Conservation (phyloP, 371 early-diverging fungal species). For the Mortierella sp. region DNA sequence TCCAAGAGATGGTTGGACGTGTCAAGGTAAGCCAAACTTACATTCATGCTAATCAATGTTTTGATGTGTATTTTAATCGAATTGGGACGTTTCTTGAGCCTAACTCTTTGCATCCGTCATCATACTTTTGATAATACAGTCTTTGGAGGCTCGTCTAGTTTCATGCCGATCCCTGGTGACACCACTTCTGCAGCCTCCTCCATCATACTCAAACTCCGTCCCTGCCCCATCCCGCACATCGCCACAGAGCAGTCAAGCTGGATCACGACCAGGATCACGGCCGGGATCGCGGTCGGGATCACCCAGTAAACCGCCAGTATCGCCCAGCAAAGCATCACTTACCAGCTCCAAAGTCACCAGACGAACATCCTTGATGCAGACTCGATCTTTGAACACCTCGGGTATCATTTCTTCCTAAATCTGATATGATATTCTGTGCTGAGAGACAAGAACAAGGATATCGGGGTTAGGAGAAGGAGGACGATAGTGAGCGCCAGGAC, state of each 20-base stretch:
- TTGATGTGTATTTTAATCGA: background rate
- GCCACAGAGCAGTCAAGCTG: slow-evolving; percentile 16
- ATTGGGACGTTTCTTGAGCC: background rate
- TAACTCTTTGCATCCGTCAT: background rate
- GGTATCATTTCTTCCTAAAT: slow-evolving; percentile 22
- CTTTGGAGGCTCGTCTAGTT: slow-evolving; percentile 73
- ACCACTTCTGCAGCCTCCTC: slow-evolving; percentile 73
- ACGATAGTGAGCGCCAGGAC: too few relatives aligned
- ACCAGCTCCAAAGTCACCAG: slow-evolving; percentile 22
- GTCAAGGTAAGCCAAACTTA: slow-evolving; percentile 64
- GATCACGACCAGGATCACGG: slow-evolving; percentile 42
- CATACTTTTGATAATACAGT: slow-evolving; percentile 10
- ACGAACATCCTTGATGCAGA: slow-evolving; percentile 40
- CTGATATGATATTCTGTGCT: background rate
- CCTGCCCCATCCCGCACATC: slow-evolving; percentile 30
- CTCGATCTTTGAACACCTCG: slow-evolving; percentile 22
- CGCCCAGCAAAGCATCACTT: slow-evolving; percentile 9
- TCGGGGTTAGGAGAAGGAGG: too few relatives aligned
- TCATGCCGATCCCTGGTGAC: slow-evolving; percentile 77
- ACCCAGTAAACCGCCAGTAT: background rate
- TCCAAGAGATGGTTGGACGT: slow-evolving; percentile 79
- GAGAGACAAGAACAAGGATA: too few relatives aligned
- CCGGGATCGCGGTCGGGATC: slow-evolving; percentile 39
- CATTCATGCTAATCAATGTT: background rate
- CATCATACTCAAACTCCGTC: slow-evolving; percentile 55